Conservation (phyloP, 306 rosid species). For the Oxytropis ochrocephala region DNA sequence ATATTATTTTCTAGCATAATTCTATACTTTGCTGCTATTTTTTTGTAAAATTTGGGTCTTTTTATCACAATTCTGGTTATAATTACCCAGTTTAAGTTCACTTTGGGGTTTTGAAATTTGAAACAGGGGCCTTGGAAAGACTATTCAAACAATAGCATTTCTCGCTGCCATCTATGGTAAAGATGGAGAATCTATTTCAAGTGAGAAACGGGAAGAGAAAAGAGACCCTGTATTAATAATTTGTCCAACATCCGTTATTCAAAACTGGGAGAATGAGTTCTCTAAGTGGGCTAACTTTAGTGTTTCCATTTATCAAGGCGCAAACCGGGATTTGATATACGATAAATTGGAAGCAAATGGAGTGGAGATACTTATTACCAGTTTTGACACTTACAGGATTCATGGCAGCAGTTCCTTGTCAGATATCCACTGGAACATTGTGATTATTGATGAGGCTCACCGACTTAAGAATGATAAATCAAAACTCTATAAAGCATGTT, state of each 20-base stretch:
- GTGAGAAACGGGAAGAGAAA: slow-evolving; percentile 30
- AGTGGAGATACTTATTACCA: slow-evolving; percentile 80
- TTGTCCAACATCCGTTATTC: slow-evolving; percentile 83
- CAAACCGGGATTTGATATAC: slow-evolving; percentile 61
- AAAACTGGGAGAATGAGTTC: slow-evolving; percentile 88
- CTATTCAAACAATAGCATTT: slow-evolving; percentile 90
- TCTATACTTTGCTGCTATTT: background rate
- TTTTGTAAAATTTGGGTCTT: background rate
- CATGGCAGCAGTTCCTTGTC: slow-evolving; percentile 57
- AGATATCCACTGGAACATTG: slow-evolving; percentile 59
- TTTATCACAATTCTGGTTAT: background rate
- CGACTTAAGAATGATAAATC: slow-evolving; percentile 89
- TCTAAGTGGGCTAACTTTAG: slow-evolving; percentile 84
- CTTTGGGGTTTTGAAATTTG: slow-evolving; percentile 32
- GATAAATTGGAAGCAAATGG: slow-evolving; percentile 54
- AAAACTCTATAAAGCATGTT: slow-evolving; percentile 75
- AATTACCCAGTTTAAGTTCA: slow-evolving; percentile 15
- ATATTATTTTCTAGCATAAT: background rate
- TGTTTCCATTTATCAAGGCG: slow-evolving; percentile 77
- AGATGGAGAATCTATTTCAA: slow-evolving; percentile 38
- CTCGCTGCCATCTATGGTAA: slow-evolving; percentile 80
- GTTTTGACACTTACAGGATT: slow-evolving; percentile 88
- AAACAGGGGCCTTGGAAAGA: slow-evolving; percentile 96
- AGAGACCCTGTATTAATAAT: slow-evolving; percentile 69
- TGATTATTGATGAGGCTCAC: slow-evolving; percentile 86